Base-by-base conservation (phyloP, 352 stramenopile genomes). In the Phytopythium mirpurense region DNA sequence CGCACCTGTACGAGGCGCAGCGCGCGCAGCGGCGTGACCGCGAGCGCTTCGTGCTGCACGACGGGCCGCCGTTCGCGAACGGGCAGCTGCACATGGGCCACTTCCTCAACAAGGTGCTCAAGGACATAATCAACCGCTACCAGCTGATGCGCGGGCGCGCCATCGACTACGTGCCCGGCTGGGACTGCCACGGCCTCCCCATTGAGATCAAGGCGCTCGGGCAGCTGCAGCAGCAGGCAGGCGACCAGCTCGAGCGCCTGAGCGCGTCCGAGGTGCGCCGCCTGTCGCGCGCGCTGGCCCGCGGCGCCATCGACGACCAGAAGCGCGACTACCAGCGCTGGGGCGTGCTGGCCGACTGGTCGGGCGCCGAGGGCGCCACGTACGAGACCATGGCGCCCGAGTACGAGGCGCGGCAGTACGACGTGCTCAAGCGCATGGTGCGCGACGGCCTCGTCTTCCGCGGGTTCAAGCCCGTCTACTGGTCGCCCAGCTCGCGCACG, bases 1-100 rank as follows among this genome's bases (percentile, higher is more conserved):
- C 73, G 6, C 24, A 74, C 40, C 67, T 89, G 31, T 91, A 95
- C 62, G 44, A 62, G 9, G 44, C 60, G 34, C 78, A 93, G 50
- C 43, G 38, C 11, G 19, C 31, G 10, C 11, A 16, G 34, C 47
- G 55, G 19, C 57, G 80, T 8, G 50, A 58, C 54, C 62, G 72
- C 34, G 32, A 38, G 15, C 52, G 54, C 12, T 99, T 98, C 65
- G 78, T 98, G 29, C 82, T 99, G 31, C 97, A 99, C 73, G 97
- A 99, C 75, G 97, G 97, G 0, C 97, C 97, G 32, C 97, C 97
- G 12, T 99, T 99, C 70, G 97, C 97, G 12, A 99, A 99, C 77
- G 97, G 97, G 19, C 91, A 96, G 59, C 72, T 99, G 38, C 97
- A 99, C 75, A 99, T 98, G 71, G 97, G 97, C 31, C 93, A 98